Percentiles rank a stretch among this genome's conserved stretches.
Conservation (phyloP, 2,329 filamentous ascomycete genomes). For the Berkeleyomyces basicola region DNA sequence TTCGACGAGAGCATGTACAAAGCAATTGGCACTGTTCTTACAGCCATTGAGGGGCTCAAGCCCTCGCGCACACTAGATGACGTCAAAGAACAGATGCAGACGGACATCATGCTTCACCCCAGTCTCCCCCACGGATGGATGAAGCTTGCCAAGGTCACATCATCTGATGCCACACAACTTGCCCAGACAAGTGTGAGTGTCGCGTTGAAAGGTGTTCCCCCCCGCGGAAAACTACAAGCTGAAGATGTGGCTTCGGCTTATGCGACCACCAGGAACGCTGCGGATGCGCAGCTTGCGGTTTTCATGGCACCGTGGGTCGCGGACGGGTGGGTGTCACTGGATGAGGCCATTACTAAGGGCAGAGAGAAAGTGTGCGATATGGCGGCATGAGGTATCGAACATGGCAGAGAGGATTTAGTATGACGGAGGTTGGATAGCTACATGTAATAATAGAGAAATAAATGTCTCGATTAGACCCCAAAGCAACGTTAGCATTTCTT, state of each 20-base stretch:
- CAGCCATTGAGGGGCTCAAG: constrained; percentile 50
- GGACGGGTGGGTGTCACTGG: constrained; percentile 47
- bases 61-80: constrained; percentile 32
- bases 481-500: background rate
- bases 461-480: background rate
- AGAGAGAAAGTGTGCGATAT: background rate
- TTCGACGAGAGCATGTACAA: constrained; percentile 47
- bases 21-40: constrained; percentile 56
- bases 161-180: constrained; percentile 49
- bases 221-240: constrained; percentile 49
- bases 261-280: constrained; percentile 51
- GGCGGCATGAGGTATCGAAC: background rate
- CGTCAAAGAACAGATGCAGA: constrained; percentile 48
- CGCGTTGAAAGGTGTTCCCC: constrained; percentile 58
- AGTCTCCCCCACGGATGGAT: constrained; percentile 68
- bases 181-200: constrained; percentile 45
- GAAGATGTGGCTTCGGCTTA: constrained; percentile 56
- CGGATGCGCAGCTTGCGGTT: constrained; percentile 61
- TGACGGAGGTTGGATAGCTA: background rate
- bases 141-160: constrained; percentile 46
- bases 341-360: constrained; percentile 19
- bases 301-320: constrained; percentile 66
- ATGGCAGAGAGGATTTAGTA: background rate
- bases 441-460: background rate
- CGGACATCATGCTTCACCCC: constrained; percentile 67